Conservation (phyloP, 108 stramenopile species). For the Nannochloropsis gaditana region DNA sequence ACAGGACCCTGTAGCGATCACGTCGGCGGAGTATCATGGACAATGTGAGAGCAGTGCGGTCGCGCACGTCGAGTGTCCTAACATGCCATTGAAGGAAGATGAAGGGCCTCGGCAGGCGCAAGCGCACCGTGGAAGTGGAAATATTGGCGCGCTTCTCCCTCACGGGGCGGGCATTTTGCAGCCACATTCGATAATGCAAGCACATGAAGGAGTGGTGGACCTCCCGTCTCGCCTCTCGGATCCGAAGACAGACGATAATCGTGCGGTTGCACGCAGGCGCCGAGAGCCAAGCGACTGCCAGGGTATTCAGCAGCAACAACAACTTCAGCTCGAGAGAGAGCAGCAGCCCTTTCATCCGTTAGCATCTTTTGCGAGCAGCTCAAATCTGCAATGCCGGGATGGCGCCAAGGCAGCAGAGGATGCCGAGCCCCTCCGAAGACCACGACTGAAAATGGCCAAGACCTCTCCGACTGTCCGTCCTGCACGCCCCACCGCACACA, state of each 20-base stretch:
- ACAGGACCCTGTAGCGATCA: too few species aligned
- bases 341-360: not conserved
- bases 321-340: not conserved
- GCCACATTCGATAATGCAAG: not conserved
- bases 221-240: not conserved
- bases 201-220: not conserved
- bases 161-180: not conserved
- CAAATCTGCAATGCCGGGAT: too few species aligned
- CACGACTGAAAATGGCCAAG: slow-evolving; percentile 5
- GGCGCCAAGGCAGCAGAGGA: not conserved
- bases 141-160: not conserved
- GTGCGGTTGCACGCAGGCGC: not conserved
- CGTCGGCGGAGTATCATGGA: too few species aligned
- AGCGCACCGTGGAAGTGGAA: not conserved
- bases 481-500: not conserved
- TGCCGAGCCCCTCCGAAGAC: not conserved
- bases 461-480: not conserved
- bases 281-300: not conserved
- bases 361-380: too few species aligned
- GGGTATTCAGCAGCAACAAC: slow-evolving; percentile 8
- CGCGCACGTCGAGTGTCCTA: too few species aligned
- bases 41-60: too few species aligned
- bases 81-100: too few species aligned
- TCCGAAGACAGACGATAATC: not conserved
- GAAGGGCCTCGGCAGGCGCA: not conserved